These are phyloP conservation scores for Fusarium sp. DNA, from an alignment of 2,329 filamentous ascomycete species.

Conservation along the genomic window DNA sequence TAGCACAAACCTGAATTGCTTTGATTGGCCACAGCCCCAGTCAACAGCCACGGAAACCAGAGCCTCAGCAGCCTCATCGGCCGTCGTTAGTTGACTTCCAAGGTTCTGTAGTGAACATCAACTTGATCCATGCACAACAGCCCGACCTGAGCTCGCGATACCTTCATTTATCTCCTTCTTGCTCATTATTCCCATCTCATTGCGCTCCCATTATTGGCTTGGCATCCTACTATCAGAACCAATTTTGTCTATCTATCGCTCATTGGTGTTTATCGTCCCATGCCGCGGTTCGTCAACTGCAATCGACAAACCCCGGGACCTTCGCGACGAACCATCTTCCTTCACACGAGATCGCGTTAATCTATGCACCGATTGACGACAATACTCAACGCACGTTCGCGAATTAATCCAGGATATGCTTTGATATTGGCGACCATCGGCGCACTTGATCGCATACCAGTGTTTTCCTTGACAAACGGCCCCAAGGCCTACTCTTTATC, in stretches of 20 bases:
- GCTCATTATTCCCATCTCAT: background rate
- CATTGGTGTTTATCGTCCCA: slow-evolving; percentile 25
- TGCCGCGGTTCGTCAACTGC: slow-evolving; percentile 44
- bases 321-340: slow-evolving; percentile 41
- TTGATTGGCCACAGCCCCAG: slow-evolving; percentile 27
- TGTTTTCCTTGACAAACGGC: slow-evolving; percentile 13
- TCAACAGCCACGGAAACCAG: slow-evolving; percentile 42
- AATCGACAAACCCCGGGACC: slow-evolving; percentile 44
- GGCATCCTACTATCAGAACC: background rate
- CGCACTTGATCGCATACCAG: slow-evolving; percentile 39
- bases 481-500: slow-evolving; percentile 23
- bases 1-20: background rate
- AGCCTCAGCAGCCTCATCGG: slow-evolving; percentile 45
- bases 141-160: slow-evolving; percentile 27
- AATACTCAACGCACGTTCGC: slow-evolving; percentile 11
- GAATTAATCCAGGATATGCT: slow-evolving; percentile 35
- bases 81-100: slow-evolving; percentile 24
- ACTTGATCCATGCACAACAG: slow-evolving; percentile 33
- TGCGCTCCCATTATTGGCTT: background rate
- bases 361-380: slow-evolving; percentile 12
- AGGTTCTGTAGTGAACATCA: slow-evolving; percentile 18
- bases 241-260: background rate
- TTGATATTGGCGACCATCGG: slow-evolving; percentile 36
- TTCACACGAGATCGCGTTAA: slow-evolving; percentile 44
- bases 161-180: slow-evolving; percentile 14